phyloP scores from a whole-genome alignment of 805 yeast genomes.

The Starmerella ratchasimensis region DNA sequence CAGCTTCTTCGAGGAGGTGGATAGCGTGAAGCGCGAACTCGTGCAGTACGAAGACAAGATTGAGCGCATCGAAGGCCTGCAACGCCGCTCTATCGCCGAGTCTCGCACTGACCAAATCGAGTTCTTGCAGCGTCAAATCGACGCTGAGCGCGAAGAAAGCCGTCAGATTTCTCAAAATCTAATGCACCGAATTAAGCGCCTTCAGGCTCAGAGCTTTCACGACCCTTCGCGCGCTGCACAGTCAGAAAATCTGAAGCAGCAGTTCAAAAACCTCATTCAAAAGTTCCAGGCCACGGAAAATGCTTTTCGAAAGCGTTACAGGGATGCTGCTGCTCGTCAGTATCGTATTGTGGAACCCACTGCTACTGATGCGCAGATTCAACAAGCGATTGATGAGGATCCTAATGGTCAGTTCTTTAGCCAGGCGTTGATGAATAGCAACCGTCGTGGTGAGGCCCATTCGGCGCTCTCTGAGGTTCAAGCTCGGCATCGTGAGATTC shows the following conservation, averaged over 20 bases:
- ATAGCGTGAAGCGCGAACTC: slow-evolving; percentile 51
- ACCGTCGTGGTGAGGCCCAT: slow-evolving; percentile 57
- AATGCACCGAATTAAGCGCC: slow-evolving; percentile 59
- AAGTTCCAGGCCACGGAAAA: slow-evolving; percentile 78
- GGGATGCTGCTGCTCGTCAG: slow-evolving; percentile 83
- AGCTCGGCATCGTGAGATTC: slow-evolving; percentile 85
- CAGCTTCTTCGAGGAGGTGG: slow-evolving; percentile 55
- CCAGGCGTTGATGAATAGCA: slow-evolving; percentile 45
- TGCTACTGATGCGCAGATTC: slow-evolving; percentile 61
- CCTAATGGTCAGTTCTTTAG: slow-evolving; percentile 82
- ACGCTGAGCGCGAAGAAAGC: slow-evolving; percentile 60
- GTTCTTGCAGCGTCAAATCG: slow-evolving; percentile 59
- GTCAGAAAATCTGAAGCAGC: slow-evolving; percentile 74
- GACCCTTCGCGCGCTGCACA: slow-evolving; percentile 77
- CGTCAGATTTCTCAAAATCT: slow-evolving; percentile 60
- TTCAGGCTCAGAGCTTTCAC: slow-evolving; percentile 38
- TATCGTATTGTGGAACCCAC: slow-evolving; percentile 51
- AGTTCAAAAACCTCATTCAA: slow-evolving; percentile 74
- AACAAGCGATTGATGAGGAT: slow-evolving; percentile 69
- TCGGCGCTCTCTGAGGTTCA: slow-evolving; percentile 92
- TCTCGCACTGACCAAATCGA: slow-evolving; percentile 56
- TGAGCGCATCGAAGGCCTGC: slow-evolving; percentile 55
- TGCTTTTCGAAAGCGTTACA: slow-evolving; percentile 67
- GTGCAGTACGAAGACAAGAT: slow-evolving; percentile 57
- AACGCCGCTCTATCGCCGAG: slow-evolving; percentile 56